Percentiles rank a stretch among this genome's conserved stretches.
Conservation (phyloP, 768 basidiomycete genomes). For the Punctularia strigosozonata region DNA sequence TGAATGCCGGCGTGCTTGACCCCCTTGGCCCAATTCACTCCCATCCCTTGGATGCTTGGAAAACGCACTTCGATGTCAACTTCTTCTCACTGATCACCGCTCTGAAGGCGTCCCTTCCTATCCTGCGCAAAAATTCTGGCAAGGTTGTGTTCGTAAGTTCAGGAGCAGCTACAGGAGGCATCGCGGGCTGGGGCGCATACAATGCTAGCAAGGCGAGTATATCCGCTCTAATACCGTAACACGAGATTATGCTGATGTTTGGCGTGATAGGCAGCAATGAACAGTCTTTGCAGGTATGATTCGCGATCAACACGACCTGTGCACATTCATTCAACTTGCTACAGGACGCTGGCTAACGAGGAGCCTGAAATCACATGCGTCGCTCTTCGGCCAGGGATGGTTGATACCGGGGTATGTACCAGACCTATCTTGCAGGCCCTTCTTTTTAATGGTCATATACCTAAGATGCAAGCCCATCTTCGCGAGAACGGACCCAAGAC, state of each 20-base stretch:
- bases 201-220: conserved; percentile 80
- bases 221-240: conserved; percentile 75
- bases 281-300: conserved; percentile 63
- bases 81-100: conserved; percentile 76
- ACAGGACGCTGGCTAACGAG: conserved; percentile 74
- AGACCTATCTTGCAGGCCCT: background rate
- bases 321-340: background rate
- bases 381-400: conserved; percentile 79
- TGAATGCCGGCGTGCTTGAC: conserved; percentile 77
- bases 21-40: conserved; percentile 53
- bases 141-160: conserved; percentile 77
- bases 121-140: conserved; percentile 53
- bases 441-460: conserved; percentile 3
- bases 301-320: conserved; percentile 1
- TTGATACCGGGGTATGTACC: conserved; percentile 64
- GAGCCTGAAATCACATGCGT: conserved; percentile 66
- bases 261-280: too few species aligned
- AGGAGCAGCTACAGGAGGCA: conserved; percentile 64
- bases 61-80: conserved; percentile 70
- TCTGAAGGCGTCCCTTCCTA: conserved; percentile 54
- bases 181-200: conserved; percentile 69
- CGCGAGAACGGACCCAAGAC: conserved; percentile 35
- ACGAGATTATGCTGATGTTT: too few species aligned
- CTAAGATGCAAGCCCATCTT: conserved; percentile 59
- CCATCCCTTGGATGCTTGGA: conserved; percentile 49